phyloP scores from a whole-genome alignment of 352 stramenopile genomes.

The Globisporangium sylvaticum region DNA sequence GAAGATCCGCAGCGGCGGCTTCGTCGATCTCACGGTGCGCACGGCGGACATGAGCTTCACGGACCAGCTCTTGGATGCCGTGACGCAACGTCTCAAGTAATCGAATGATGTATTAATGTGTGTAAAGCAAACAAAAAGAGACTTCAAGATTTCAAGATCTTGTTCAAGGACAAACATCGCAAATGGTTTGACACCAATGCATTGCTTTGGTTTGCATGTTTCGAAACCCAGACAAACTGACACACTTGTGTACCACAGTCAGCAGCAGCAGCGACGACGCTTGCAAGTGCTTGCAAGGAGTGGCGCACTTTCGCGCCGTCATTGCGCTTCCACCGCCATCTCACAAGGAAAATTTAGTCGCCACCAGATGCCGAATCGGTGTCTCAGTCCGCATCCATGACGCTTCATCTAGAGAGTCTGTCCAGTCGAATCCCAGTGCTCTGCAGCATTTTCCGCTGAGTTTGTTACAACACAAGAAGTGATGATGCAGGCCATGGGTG shows the following conservation, averaged over 20 bases:
- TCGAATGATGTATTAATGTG: neutral
- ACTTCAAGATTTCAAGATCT: neutral
- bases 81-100: constrained; percentile 68
- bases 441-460: too few relatives aligned
- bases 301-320: neutral
- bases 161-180: neutral
- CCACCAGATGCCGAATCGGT: neutral
- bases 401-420: too few relatives aligned
- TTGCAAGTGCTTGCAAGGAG: too few relatives aligned
- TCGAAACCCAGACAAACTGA: neutral
- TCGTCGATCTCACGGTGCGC: constrained; percentile 82
- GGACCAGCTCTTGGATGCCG: constrained; percentile 63
- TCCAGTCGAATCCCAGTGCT: too few relatives aligned
- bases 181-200: too few relatives aligned
- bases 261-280: too few relatives aligned
- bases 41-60: constrained; percentile 83
- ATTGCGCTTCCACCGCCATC: neutral
- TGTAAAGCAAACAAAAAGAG: neutral
- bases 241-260: too few relatives aligned
- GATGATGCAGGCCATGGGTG: too few relatives aligned
- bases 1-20: constrained; percentile 80
- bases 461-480: neutral
- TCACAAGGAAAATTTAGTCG: neutral
- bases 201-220: neutral
- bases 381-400: neutral